Evolutionary conservation across 495 filamentous ascomycete genomes (phyloP), one percentile per base, ranked within the genome.

Genomic region (Talaromyces liani): DNA sequence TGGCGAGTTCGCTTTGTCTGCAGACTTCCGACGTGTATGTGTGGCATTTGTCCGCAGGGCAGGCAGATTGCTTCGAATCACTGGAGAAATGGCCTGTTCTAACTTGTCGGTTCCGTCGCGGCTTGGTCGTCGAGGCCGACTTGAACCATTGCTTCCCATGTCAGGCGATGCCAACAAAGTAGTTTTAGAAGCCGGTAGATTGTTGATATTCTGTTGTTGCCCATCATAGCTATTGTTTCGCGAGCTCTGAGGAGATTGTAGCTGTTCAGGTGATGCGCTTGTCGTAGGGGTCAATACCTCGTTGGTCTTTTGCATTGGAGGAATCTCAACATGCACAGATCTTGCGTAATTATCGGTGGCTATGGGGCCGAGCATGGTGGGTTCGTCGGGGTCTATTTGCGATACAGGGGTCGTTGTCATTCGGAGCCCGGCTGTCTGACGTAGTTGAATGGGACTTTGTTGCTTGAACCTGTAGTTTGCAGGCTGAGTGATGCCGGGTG

Each of bases 11-110:
- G 68, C 45, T 29, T 69, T 78, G 41, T 80, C 80, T 25, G 65
- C 62, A n/a, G 77, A 80, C 20, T 74, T 71, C 22, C 80, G 76
- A 33, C 75, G 67, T 56, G 71, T 80, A 65, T 82, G 76, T 4
- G 22, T 8, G 25, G 74, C 71, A 5, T 73, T 77, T 22, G 77
- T 71, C 27, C 68, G 68, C 34, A 78, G 63, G 39, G 73, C 73
- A 10, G 82, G 72, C 18, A 96, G 74, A 69, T 93, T 93, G 74
- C 90, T 93, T 57, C 89, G 89, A 25, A 96, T 86, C 27, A 95
- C 75, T 16, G 89, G 86, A 10, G 87, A 84, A 6, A 85, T 79
- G 8, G 84, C 82, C 45, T 84, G 73, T 31, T 84, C 75, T 53
- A 96, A 79, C 60, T 86, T 85, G 54, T 87, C 82, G 1, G 88